Base-by-base conservation (phyloP, 495 filamentous ascomycete species). In the Aspergillus egyptiacus region DNA sequence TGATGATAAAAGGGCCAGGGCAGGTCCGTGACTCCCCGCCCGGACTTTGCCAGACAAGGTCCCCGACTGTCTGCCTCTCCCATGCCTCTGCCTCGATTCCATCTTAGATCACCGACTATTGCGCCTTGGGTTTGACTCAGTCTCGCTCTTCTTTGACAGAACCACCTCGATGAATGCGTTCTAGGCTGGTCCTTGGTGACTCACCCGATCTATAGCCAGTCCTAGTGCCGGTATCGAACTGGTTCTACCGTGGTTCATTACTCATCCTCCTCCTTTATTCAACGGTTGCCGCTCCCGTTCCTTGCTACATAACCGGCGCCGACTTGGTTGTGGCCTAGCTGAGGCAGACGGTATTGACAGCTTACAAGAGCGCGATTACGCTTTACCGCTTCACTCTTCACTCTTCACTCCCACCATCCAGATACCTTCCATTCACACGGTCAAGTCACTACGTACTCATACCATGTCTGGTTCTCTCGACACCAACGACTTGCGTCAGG, bases 401-500 rank as follows among this genome's bases (percentile, higher is more conserved):
- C 15, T 28, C 5, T 28, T 27, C 31, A 23, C 15, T 27, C 20
- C 23, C 36, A 23, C 32, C 24, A 11, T 24, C 31, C 41, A n/a
- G n/a, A n/a, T 34, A 46, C 30, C 17, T 37, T n/a, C n/a, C n/a
- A n/a, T n/a, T n/a, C n/a, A n/a, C n/a, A n/a, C n/a, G n/a, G n/a
- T n/a, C n/a, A n/a, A n/a, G n/a, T n/a, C 10, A 6, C 31, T 28
- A 5, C 37, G 23, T 15, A 28, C 14, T 19, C 42, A 11, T 25
- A 57, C 37, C 43, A 58, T 58, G 51, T 53, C 58, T 34, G 52
- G 47, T 20, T 36, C 43, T 25, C 11, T 54, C 2, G 36, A 46
- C 27, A 33, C 46, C 25, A 27, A 42, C 38, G 63, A 66, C 37
- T 25, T 62, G 33, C 61, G 61, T 28, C 57, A 55, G 8, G 41